These are phyloP conservation scores for Ogataea dorogensis DNA, from an alignment of 805 yeast genomes.

Conservation along the genomic window DNA sequence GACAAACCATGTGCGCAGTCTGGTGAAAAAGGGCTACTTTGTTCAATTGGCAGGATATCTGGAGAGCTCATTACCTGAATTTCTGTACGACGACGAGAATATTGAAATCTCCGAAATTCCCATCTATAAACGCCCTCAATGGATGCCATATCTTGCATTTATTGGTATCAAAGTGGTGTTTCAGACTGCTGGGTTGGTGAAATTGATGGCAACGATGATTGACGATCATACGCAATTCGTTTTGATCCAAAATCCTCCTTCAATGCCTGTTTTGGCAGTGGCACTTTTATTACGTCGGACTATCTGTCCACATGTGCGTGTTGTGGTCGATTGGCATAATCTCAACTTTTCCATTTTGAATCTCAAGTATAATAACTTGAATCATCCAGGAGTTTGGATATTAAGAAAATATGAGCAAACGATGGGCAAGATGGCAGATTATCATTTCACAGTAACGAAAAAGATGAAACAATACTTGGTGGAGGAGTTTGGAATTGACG, in stretches of 20 bases:
- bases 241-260: conserved; percentile 89
- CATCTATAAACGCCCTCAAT: conserved; percentile 36
- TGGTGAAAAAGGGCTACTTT: conserved; percentile 63
- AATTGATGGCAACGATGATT: conserved; percentile 50
- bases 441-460: conserved; percentile 78
- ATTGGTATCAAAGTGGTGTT: conserved; percentile 54
- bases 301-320: conserved; percentile 46
- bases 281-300: conserved; percentile 51
- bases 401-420: conserved; percentile 61
- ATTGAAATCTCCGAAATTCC: conserved; percentile 44
- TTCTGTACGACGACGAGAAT: conserved; percentile 48
- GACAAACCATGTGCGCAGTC: conserved; percentile 82
- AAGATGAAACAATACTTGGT: conserved; percentile 64
- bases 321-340: conserved; percentile 96
- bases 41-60: conserved; percentile 87
- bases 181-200: conserved; percentile 51
- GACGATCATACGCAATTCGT: conserved; percentile 64
- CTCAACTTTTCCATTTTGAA: conserved; percentile 81
- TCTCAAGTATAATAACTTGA: conserved; percentile 51
- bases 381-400: conserved; percentile 61
- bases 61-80: conserved; percentile 53
- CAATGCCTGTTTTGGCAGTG: conserved; percentile 75
- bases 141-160: conserved; percentile 56
- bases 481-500: conserved; percentile 50
- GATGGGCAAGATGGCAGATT: conserved; percentile 62